Evolutionary conservation across 1,139 yeast genomes (phyloP), one percentile per base, ranked within the genome.

Genomic region (Saccharomycopsis hybrid): DNA sequence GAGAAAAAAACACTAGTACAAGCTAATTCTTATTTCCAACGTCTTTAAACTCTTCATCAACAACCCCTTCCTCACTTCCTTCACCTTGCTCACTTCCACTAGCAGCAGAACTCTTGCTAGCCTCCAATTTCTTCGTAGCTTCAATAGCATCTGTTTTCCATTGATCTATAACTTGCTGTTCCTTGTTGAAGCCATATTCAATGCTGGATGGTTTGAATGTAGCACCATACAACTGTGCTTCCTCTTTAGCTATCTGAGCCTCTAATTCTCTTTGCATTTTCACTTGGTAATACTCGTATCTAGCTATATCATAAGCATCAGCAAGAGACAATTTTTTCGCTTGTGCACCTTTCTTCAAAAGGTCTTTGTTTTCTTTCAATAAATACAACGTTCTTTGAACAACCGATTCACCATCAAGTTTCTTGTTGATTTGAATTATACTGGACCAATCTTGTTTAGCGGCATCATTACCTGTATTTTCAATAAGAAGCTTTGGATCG

Each of bases 341-440:
- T 2, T 18, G 30, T 31, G 25, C 27, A n/a, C 39, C 36, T 3
- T 29, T 29, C 8, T 40, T 40, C 4, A 5, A 8, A 9, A 32
- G 24, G 4, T 43, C 32, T 24, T 65, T 63, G 9, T 65, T 54
- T 33, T 70, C 65, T 42, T 76, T 69, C 59, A 84, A 66, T 47
- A 92, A 66, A 72, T 82, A 86, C 52, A 90, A 58, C 1, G 97
- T 82, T 68, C 97, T 79, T 68, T 90, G 97, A 5, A 92, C 96
- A 18, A 92, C 98, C 50, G 85, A 74, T 67, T 92, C 98, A 53
- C 97, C 97, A 62, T 88, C 96, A 46, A 92, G 73, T 29, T 83
- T 85, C 62, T 83, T 83, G 49, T 74, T 69, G 43, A 80, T 65
- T 63, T 92, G 97, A 57, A 78, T 75, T 66, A 92, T 76, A 49